Evolutionary conservation across 2,329 filamentous ascomycete species (phyloP).

Genomic region (Dothistroma pini): DNA sequence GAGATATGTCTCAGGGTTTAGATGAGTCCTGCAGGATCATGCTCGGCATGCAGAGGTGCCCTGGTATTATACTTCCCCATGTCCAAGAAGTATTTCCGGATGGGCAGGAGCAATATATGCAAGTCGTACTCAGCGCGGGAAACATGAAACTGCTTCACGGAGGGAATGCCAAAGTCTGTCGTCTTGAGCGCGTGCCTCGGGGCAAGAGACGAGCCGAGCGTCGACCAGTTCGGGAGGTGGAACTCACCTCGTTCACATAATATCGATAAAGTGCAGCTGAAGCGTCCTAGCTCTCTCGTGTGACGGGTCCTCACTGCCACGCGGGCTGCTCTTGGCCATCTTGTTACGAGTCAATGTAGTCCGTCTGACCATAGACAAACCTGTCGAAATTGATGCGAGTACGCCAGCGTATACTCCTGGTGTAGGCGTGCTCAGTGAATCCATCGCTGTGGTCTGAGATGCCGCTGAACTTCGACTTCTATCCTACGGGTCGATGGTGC

Average conservation of each 20-base stretch:
- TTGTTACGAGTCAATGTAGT: constrained; percentile 19
- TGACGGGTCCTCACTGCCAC: not conserved
- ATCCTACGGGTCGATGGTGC: constrained; percentile 44
- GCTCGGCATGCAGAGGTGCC: not conserved
- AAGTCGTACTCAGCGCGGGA: not conserved
- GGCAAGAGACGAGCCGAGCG: not conserved
- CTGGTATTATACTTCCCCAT: not conserved
- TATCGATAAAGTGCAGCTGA: not conserved
- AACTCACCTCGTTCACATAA: not conserved
- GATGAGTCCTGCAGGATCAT: not conserved
- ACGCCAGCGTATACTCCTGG: constrained; percentile 39
- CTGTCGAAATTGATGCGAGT: constrained; percentile 40
- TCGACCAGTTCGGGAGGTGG: not conserved
- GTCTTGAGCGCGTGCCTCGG: not conserved
- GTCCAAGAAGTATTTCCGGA: not conserved
- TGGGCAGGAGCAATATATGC: not conserved
- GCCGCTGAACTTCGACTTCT: not conserved
- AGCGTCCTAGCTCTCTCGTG: not conserved
- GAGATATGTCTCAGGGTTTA: not conserved
- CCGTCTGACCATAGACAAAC: constrained; percentile 35
- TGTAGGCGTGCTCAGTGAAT: constrained; percentile 14
- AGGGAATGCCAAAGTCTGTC: not conserved
- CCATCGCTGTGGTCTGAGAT: not conserved
- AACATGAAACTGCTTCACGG: not conserved
- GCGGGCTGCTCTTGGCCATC: not conserved